Evolutionary conservation across 768 basidiomycete genomes (phyloP), one percentile per base, ranked within the genome.

Genomic region (Lactifluus piperatus): DNA sequence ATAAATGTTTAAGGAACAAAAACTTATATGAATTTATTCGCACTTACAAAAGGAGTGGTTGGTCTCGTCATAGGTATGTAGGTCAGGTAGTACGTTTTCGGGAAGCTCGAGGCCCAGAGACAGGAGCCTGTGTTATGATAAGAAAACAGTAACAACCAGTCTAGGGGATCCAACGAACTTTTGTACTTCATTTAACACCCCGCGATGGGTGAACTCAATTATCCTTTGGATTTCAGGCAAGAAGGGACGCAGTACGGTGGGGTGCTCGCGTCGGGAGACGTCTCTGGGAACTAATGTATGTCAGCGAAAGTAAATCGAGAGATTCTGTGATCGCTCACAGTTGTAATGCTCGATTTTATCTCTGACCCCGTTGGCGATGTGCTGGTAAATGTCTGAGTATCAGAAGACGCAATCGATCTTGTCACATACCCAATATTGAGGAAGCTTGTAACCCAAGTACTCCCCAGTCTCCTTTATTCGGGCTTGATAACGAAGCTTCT

Each of bases 301-400:
- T 58, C 13, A 50, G 37, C 27, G n/a, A 56, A 50, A 18, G 1
- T 34, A 2, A n/a, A 51, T 18, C 13, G 16, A 41, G 7, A 37
- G 14, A 22, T 9, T 57, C 30, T 37, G 14, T 11, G 27, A n/a
- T 3, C 3, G 5, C 78, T 57, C 58, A 86, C 85, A 74, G 62
- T 81, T 83, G 64, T 86, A 86, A 51, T 79, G 73, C 65, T 86
- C 84, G 18, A 85, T 64, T 62, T 85, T 82, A 65, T 87, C 85
- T 18, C 70, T 76, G 26, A 86, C 79, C 6, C 84, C 85, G 11
- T 76, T 77, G 41, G 80, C 81, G 46, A 86, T 79, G 50, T 81
- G 80, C 84, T 86, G 9, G 22, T 16, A 14, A n/a, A 46, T 16
- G 10, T 24, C 36, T 55, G 51, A 48, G 36, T 11, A 10, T 22